A percentile compares a stretch with the other conserved stretches of the same genome.
phyloP scores from a whole-genome alignment of 345 rosid genomes.

The Brassica juncea region DNA sequence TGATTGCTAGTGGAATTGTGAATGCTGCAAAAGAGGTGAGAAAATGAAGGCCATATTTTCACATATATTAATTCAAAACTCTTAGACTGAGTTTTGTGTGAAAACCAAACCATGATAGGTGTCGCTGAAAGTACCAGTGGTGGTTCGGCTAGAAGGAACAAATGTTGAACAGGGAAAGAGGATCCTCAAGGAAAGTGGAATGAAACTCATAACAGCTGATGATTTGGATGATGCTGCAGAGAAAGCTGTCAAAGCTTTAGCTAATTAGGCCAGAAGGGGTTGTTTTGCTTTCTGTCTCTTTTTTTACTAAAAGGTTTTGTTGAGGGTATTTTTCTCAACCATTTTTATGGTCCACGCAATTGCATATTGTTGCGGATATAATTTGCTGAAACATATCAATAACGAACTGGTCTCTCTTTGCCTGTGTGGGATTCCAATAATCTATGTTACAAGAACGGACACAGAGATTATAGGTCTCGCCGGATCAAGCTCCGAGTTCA shows the following conservation, averaged over 20 bases:
- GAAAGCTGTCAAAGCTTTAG: constrained; percentile 77
- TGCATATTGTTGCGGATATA: constrained; percentile 23
- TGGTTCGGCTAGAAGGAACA: constrained; percentile 78
- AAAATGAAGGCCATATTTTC: neutral
- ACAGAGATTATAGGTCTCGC: too few relatives aligned
- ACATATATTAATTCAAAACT: neutral
- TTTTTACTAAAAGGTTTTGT: neutral
- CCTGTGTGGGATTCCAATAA: neutral
- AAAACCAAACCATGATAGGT: constrained; percentile 48
- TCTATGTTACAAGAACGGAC: neutral
- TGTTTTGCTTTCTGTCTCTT: neutral
- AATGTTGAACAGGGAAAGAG: constrained; percentile 87
- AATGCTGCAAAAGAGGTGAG: constrained; percentile 97
- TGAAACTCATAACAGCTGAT: constrained; percentile 86
- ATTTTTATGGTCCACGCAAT: constrained; percentile 21
- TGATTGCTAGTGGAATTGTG: constrained; percentile 97
- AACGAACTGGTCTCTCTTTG: constrained; percentile 29
- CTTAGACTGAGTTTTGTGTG: neutral
- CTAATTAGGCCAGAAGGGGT: constrained; percentile 26
- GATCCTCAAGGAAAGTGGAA: constrained; percentile 94
- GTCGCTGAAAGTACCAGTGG: constrained; percentile 88
- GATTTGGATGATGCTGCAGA: constrained; percentile 98
- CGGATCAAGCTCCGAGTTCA: too few relatives aligned
- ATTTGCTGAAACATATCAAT: constrained; percentile 25
- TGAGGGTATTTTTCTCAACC: neutral